A percentile compares a stretch with the other conserved stretches of the same genome.
These are phyloP conservation scores for Aspergillus affinis DNA, from an alignment of 495 filamentous ascomycete genomes.

Conservation along the genomic window DNA sequence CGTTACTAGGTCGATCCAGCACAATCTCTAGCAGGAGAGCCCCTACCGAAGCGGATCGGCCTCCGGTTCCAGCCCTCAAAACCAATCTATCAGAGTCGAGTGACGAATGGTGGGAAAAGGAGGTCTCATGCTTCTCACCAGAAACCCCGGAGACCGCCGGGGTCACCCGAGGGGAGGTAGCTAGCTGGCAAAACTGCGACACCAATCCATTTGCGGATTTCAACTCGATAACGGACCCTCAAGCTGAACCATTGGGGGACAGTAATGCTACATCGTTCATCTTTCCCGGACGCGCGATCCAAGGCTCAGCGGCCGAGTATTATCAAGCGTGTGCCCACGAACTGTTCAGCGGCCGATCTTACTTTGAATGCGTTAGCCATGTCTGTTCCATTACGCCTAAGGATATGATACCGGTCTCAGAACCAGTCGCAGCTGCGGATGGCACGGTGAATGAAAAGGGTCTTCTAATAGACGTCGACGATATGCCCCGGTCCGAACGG, in stretches of 20 bases:
- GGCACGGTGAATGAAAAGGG: slow-evolving; percentile 6
- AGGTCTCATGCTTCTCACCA: slow-evolving; percentile 39
- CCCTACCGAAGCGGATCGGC: slow-evolving; percentile 28
- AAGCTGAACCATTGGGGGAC: slow-evolving; percentile 4
- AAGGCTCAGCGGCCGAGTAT: slow-evolving; percentile 52
- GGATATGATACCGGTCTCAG: slow-evolving; percentile 15
- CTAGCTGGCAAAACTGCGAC: slow-evolving; percentile 22
- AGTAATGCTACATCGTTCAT: slow-evolving; percentile 23
- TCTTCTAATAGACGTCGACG: slow-evolving; percentile 35
- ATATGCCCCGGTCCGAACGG: slow-evolving; percentile 17
- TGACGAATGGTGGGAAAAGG: slow-evolving; percentile 43
- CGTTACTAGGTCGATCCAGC: slow-evolving; percentile 57
- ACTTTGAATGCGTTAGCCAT: slow-evolving; percentile 52
- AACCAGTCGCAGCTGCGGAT: not conserved
- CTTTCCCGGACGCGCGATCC: slow-evolving; percentile 29
- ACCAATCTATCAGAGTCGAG: slow-evolving; percentile 29
- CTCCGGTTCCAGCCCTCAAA: slow-evolving; percentile 32
- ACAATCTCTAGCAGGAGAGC: slow-evolving; percentile 31
- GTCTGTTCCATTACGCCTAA: slow-evolving; percentile 42
- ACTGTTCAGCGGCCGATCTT: slow-evolving; percentile 45
- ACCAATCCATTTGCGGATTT: slow-evolving; percentile 23
- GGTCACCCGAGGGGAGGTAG: slow-evolving; percentile 7
- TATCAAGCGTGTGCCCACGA: slow-evolving; percentile 55
- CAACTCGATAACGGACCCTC: slow-evolving; percentile 13
- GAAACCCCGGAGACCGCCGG: slow-evolving; percentile 32